These are phyloP conservation scores for Plectosphaerella plurivora DNA, from an alignment of 2,329 filamentous ascomycete species.

Conservation along the genomic window DNA sequence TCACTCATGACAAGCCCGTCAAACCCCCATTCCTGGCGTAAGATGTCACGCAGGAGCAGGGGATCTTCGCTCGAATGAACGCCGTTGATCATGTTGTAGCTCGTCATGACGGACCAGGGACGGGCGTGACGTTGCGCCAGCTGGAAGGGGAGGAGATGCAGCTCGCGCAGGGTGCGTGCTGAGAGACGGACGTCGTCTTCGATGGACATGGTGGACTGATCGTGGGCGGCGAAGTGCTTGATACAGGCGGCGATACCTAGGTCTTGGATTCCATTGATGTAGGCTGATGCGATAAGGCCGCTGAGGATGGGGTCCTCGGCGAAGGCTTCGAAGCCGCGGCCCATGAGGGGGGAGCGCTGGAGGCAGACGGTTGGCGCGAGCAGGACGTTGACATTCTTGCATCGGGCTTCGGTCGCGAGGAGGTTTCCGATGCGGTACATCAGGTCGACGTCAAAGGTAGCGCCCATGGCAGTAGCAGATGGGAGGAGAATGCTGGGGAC, in stretches of 20 bases:
- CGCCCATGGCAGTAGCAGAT: conserved; percentile 2
- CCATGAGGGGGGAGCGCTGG: conserved; percentile 5
- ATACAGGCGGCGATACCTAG: conserved; percentile 34
- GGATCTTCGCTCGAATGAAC: conserved; percentile 35
- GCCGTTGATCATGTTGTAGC: conserved; percentile 33
- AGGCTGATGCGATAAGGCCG: conserved; percentile 2
- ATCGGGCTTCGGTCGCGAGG: conserved; percentile 45
- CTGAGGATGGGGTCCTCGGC: conserved; percentile 3
- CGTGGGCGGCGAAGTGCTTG: conserved; percentile 57
- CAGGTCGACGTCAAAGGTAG: conserved; percentile 1
- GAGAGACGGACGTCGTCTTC: conserved; percentile 38
- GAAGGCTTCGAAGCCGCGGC: conserved; percentile 4
- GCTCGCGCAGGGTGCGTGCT: conserved; percentile 46
- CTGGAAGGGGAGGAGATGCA: conserved; percentile 31
- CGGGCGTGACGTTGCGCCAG: conserved; percentile 27
- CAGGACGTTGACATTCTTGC: not conserved
- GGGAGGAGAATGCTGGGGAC: conserved; percentile 14
- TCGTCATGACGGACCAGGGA: conserved; percentile 30
- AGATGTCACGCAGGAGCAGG: conserved; percentile 40
- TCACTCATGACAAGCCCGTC: conserved; percentile 54
- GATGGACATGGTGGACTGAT: conserved; percentile 16
- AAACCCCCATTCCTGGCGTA: conserved; percentile 55
- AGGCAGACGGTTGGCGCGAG: conserved; percentile 7
- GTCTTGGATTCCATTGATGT: conserved; percentile 32
- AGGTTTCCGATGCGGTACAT: conserved; percentile 38